These are phyloP conservation scores for Keithomyces neogunnii DNA, from an alignment of 2,329 filamentous ascomycete species.

Conservation along the genomic window DNA sequence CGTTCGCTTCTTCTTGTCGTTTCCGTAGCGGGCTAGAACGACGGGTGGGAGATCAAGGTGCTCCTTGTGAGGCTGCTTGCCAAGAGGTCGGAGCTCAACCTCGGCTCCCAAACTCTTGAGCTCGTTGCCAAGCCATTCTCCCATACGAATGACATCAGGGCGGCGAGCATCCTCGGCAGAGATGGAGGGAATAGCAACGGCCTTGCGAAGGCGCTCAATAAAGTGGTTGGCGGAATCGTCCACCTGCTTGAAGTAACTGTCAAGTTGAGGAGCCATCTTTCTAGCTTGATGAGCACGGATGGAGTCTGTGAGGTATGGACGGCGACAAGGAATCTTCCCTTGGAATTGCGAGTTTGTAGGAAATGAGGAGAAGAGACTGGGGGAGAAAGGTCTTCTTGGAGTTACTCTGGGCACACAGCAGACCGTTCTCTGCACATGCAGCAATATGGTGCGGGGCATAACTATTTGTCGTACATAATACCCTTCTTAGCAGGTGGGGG, in stretches of 20 bases:
- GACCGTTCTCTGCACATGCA: slow-evolving; percentile 17
- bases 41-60: slow-evolving; percentile 88
- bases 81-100: slow-evolving; percentile 78
- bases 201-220: slow-evolving; percentile 82
- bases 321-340: slow-evolving; percentile 12
- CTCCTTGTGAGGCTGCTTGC: slow-evolving; percentile 87
- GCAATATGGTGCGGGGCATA: slow-evolving; percentile 39
- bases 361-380: slow-evolving; percentile 11
- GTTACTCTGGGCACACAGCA: slow-evolving; percentile 3
- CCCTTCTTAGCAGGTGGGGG: slow-evolving; percentile 2
- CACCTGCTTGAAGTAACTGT: slow-evolving; percentile 89
- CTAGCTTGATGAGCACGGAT: slow-evolving; percentile 51
- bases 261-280: slow-evolving; percentile 85
- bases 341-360: slow-evolving; percentile 3
- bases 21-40: slow-evolving; percentile 84
- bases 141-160: slow-evolving; percentile 94
- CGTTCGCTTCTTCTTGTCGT: slow-evolving; percentile 84
- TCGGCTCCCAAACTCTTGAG: slow-evolving; percentile 76
- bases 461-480: slow-evolving; percentile 1
- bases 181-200: slow-evolving; percentile 92
- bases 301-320: slow-evolving; percentile 44
- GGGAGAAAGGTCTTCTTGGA: slow-evolving; percentile 16
- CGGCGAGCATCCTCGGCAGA: slow-evolving; percentile 85
- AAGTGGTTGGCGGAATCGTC: slow-evolving; percentile 71
- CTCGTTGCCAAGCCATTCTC: slow-evolving; percentile 77